Evolutionary conservation across 768 basidiomycete genomes (phyloP).

Genomic region (Thelephora ganbajun): DNA sequence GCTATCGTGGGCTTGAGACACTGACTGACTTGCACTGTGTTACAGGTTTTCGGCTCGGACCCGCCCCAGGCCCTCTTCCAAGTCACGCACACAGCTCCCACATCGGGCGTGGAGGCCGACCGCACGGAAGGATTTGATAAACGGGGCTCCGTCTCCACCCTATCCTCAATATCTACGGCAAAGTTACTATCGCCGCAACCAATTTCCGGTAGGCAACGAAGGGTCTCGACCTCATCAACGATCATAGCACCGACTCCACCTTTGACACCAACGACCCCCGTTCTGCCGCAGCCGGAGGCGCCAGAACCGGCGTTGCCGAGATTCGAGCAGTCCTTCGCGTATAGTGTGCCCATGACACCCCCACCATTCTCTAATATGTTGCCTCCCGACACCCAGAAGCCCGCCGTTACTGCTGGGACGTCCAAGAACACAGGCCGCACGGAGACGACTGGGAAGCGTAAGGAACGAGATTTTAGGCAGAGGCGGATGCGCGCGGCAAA

Average conservation of each 20-base stretch:
- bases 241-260: background rate
- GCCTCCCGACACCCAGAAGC: background rate
- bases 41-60: constrained; percentile 36
- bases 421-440: background rate
- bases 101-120: constrained; percentile 9
- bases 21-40: background rate
- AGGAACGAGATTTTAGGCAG: constrained; percentile 13
- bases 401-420: background rate
- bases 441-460: background rate
- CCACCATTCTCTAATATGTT: constrained; percentile 1
- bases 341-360: background rate
- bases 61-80: constrained; percentile 30
- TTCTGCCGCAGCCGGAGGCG: background rate
- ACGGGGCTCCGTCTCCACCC: background rate
- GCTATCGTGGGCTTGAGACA: background rate
- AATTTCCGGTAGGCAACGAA: background rate
- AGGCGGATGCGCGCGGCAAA: constrained; percentile 38
- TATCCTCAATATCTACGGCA: background rate
- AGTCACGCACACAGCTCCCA: constrained; percentile 14
- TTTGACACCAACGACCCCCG: background rate
- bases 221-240: background rate
- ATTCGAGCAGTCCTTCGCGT: background rate
- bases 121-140: background rate
- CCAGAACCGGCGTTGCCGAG: background rate
- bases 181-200: background rate